Evolutionary conservation across 202 grass and related monocot genomes (phyloP).

Genomic region (Zizania palustris): DNA sequence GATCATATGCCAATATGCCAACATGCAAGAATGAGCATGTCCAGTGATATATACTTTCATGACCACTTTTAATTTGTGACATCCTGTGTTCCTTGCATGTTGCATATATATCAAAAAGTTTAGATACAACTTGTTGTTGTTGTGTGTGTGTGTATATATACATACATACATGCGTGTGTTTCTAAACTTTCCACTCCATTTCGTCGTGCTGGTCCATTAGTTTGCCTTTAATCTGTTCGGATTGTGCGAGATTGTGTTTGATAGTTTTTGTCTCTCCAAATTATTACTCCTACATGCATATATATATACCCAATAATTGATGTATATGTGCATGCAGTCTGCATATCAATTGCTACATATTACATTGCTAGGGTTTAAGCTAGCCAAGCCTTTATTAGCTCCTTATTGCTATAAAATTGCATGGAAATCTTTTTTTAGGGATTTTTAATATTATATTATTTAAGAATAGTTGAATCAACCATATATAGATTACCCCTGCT

Average conservation of each 20-base stretch:
- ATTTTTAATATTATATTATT: no score
- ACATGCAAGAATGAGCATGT: background rate
- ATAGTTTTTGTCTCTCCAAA: background rate
- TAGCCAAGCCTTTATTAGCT: no score
- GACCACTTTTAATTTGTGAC: background rate
- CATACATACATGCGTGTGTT: background rate
- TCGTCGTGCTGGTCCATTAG: background rate
- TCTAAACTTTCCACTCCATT: background rate
- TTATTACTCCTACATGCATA: background rate
- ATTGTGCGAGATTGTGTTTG: background rate
- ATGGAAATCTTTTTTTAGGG: no score
- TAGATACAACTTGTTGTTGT: background rate
- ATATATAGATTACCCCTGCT: no score
- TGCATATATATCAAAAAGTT: constrained; percentile 13
- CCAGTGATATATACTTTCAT: background rate
- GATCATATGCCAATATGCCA: background rate
- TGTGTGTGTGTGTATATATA: no score
- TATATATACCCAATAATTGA: no score
- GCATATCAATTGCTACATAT: no score
- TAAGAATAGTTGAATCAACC: no score
- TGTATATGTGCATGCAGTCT: no score
- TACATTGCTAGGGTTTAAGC: no score
- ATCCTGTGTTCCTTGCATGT: background rate
- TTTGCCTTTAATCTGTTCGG: background rate
- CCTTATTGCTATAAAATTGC: no score